Base-by-base conservation (phyloP, 192 early-diverging fungal genomes). In the Spinellus fusiger region DNA sequence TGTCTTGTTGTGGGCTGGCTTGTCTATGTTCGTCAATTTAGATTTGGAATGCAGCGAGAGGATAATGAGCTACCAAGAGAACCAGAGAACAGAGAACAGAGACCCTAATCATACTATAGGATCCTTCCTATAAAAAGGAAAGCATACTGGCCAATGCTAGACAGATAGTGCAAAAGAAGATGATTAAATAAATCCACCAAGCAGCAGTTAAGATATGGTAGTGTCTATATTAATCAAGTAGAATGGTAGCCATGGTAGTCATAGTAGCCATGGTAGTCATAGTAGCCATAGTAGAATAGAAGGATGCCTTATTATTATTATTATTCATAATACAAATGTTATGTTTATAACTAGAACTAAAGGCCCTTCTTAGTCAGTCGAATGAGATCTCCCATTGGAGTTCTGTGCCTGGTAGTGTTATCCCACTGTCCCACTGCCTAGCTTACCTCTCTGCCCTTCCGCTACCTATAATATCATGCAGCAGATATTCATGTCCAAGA, bases 1-100 rank as follows among this genome's bases (percentile, higher is more conserved):
- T 83, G 80, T 56, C 52, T 75, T 38, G 54, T 81, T 13, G 72
- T 85, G 49, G 80, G 77, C 0, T 82, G 75, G 56, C 51, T 85
- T 53, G 75, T 85, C 40, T 85, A 85, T 69, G 72, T 85, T 2
- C 75, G 83, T 5, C 81, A 83, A 56, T 77, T 78, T 40, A 56
- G 83, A 52, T 79, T 79, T 53, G 72, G 66, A 26, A 66, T 59
- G 9, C 47, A 34, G 10, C 13, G 40, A 44, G 40, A 18, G n/a
- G n/a, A n/a, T 29, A 28, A 12, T 46, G 56, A 12, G 40, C 22
- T 7, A 27, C 4, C 56, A 1, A 26, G 25, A 48, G 37, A 18
- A 44, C 10, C 18, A 44, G 40, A 44, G 3, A 44, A n/a, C n/a
- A n/a, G n/a, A n/a, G n/a, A n/a, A n/a, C n/a, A n/a, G n/a, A n/a